These are phyloP conservation scores for Suillus luteus DNA, from an alignment of 768 basidiomycete species.

Conservation along the genomic window DNA sequence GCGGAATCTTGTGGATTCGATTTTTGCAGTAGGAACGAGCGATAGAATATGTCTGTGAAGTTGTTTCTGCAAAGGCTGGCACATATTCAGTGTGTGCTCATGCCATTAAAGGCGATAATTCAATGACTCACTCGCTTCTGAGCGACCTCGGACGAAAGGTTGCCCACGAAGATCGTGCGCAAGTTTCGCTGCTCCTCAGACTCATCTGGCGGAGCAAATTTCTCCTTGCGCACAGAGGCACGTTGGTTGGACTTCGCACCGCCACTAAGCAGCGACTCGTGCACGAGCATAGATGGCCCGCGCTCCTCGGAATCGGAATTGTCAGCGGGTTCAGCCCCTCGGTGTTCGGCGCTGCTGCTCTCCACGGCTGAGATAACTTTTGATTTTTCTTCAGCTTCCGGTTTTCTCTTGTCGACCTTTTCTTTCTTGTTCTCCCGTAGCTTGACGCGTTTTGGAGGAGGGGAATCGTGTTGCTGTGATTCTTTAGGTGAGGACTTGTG, in stretches of 20 bases:
- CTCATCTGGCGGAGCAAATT: constrained; percentile 67
- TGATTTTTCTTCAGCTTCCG: background rate
- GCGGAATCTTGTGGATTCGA: constrained; percentile 92
- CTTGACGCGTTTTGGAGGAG: constrained; percentile 19
- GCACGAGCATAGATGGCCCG: constrained; percentile 48
- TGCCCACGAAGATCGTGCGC: constrained; percentile 91
- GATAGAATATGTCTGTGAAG: constrained; percentile 77
- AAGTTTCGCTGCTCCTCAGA: constrained; percentile 71
- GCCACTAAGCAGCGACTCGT: constrained; percentile 54
- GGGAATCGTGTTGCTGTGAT: background rate
- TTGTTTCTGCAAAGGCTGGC: constrained; percentile 72
- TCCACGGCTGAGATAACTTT: background rate
- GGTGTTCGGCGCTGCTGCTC: background rate
- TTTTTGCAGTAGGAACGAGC: constrained; percentile 71
- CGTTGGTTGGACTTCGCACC: constrained; percentile 31
- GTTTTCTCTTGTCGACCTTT: background rate
- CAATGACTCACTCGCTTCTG: constrained; percentile 64
- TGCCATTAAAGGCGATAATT: background rate
- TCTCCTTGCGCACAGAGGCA: constrained; percentile 38
- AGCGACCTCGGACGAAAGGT: constrained; percentile 75
- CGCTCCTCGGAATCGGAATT: constrained; percentile 38
- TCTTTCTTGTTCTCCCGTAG: constrained; percentile 1
- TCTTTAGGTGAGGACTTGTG: background rate
- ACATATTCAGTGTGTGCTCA: constrained; percentile 13
- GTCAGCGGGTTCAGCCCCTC: constrained; percentile 6